Conservation (phyloP, 495 filamentous ascomycete genomes). For the Hypoxylon trugodes region DNA sequence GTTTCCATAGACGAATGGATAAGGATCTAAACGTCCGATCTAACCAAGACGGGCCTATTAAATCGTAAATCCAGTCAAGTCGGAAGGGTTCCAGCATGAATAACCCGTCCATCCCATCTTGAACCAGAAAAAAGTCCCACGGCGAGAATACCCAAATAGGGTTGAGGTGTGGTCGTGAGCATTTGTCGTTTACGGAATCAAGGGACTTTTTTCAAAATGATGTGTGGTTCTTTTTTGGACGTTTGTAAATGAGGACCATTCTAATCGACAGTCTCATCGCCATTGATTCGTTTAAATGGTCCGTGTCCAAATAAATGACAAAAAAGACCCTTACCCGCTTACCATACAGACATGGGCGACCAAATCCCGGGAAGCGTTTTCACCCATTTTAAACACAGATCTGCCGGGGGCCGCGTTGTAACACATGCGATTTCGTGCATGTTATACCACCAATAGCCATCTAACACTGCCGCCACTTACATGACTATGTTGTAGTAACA, state of each 20-base stretch:
- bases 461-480: too few relatives aligned
- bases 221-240: not conserved
- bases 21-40: too few relatives aligned
- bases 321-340: constrained; percentile 20
- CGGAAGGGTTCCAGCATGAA: constrained; percentile 7
- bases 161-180: constrained; percentile 11
- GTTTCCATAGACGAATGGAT: too few relatives aligned
- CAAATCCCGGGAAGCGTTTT: constrained; percentile 4
- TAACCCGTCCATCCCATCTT: too few relatives aligned
- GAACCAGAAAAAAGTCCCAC: constrained; percentile 6
- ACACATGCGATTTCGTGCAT: constrained; percentile 3
- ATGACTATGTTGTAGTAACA: too few relatives aligned
- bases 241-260: constrained; percentile 14
- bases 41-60: too few relatives aligned
- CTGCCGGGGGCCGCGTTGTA: not conserved
- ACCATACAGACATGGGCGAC: not conserved
- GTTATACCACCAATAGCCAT: too few relatives aligned
- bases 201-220: constrained; percentile 34
- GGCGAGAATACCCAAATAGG: constrained; percentile 1
- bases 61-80: not conserved
- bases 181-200: constrained; percentile 29
- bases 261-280: not conserved
- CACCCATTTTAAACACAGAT: constrained; percentile 8
- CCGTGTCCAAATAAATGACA: not conserved
- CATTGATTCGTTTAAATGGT: constrained; percentile 13